phyloP scores from a whole-genome alignment of 2,329 filamentous ascomycete species.

The Aspergillus arachidicola region DNA sequence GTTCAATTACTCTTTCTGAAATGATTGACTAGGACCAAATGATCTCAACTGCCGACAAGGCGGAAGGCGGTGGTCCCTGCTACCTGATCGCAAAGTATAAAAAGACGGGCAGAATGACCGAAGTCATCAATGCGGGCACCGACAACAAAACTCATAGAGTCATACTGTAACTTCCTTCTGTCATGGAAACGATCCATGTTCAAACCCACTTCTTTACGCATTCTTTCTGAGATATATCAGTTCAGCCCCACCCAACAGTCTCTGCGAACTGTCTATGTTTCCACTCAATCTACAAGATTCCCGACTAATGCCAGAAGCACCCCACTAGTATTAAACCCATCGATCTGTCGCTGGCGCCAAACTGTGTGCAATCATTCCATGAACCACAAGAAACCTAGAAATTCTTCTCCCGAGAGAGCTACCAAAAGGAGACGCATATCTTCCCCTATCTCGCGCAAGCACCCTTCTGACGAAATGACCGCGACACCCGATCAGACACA shows the following conservation, averaged over 20 bases:
- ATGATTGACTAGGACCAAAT: background rate
- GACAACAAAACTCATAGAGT: background rate
- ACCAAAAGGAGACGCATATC: conserved; percentile 38
- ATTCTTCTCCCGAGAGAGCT: conserved; percentile 25
- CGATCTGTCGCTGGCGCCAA: background rate
- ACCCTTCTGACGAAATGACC: conserved; percentile 27
- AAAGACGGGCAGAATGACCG: conserved; percentile 1
- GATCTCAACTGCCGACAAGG: background rate
- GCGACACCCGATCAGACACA: conserved; percentile 13
- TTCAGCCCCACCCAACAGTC: conserved; percentile 8
- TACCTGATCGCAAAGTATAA: background rate
- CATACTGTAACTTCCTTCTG: conserved; percentile 1
- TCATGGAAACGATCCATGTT: conserved; percentile 27
- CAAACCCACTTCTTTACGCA: conserved; percentile 17
- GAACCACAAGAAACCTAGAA: conserved; percentile 24
- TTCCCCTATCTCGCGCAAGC: conserved; percentile 23
- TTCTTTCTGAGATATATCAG: conserved; percentile 20
- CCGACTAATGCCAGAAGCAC: conserved; percentile 15
- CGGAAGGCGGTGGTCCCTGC: conserved; percentile 3
- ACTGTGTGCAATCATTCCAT: conserved; percentile 25
- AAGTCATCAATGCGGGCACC: background rate
- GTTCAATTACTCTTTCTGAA: background rate
- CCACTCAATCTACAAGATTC: conserved; percentile 12
- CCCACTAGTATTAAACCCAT: conserved; percentile 12
- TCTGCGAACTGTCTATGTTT: conserved; percentile 20